These are phyloP conservation scores for Primulina eburnea DNA, from an alignment of 257 asterid genomes.

Conservation along the genomic window DNA sequence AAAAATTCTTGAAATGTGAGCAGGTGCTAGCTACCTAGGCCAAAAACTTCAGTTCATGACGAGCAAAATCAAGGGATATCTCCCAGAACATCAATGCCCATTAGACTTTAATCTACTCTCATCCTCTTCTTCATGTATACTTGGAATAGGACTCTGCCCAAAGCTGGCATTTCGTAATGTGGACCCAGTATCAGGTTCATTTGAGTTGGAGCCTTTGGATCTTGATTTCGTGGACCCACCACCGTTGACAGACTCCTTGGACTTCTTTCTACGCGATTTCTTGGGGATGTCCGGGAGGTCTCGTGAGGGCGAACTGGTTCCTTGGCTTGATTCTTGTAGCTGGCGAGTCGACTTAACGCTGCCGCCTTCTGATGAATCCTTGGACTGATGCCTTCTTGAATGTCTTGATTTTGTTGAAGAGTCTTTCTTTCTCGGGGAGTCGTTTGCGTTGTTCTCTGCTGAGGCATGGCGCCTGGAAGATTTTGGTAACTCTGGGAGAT, in stretches of 20 bases:
- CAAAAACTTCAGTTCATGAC: not conserved
- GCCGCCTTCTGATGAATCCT: slow-evolving; percentile 38
- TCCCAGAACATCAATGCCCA: not conserved
- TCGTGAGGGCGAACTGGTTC: slow-evolving; percentile 32
- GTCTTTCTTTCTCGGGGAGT: slow-evolving; percentile 42
- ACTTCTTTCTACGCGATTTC: slow-evolving; percentile 44
- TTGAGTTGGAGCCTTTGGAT: slow-evolving; percentile 23
- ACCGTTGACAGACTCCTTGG: slow-evolving; percentile 28
- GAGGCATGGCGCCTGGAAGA: slow-evolving; percentile 48
- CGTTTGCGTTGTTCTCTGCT: slow-evolving; percentile 27
- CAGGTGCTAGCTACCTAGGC: slow-evolving; percentile 16
- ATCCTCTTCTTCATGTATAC: slow-evolving; percentile 6
- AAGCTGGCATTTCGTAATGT: not conserved
- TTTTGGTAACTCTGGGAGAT: slow-evolving; percentile 35
- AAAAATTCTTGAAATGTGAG: slow-evolving; percentile 11
- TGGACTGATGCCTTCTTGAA: slow-evolving; percentile 47
- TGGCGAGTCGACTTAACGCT: slow-evolving; percentile 27
- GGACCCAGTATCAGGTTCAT: not conserved
- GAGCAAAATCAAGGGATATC: not conserved
- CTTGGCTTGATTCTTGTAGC: slow-evolving; percentile 27
- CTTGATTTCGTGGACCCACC: slow-evolving; percentile 28
- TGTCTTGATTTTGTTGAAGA: slow-evolving; percentile 35
- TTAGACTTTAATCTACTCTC: not conserved
- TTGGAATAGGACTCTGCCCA: slow-evolving; percentile 4
- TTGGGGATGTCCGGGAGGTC: slow-evolving; percentile 42